A percentile compares a stretch with the other conserved stretches of the same genome.
phyloP scores from a whole-genome alignment of 2,329 filamentous ascomycete species.

The Monilinia polystroma region DNA sequence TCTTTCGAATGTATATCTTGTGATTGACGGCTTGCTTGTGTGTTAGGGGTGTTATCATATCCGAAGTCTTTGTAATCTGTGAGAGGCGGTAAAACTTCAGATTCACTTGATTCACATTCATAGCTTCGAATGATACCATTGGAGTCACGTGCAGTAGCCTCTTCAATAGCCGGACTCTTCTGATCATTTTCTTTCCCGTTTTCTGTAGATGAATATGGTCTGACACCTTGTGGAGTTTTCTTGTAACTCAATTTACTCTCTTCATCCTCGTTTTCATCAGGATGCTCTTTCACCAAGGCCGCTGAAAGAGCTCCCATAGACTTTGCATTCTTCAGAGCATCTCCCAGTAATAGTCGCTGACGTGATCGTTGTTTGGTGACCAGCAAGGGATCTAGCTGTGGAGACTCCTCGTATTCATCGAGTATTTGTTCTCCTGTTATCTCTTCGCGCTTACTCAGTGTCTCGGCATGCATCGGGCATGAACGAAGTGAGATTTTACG shows the following conservation, averaged over 20 bases:
- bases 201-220: not conserved
- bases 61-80: not conserved
- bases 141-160: not conserved
- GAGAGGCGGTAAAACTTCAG: not conserved
- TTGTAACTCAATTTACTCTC: not conserved
- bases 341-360: not conserved
- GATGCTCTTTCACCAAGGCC: conserved; percentile 20
- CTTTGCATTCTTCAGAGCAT: conserved; percentile 15
- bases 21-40: not conserved
- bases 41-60: not conserved
- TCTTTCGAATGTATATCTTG: not conserved
- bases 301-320: conserved; percentile 20
- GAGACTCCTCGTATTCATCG: not conserved
- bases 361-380: conserved; percentile 33
- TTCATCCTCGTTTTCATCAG: conserved; percentile 1
- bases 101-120: conserved; percentile 1
- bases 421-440: not conserved
- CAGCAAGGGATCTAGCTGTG: conserved; percentile 26
- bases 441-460: not conserved
- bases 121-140: conserved; percentile 13
- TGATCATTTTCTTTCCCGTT: conserved; percentile 5
- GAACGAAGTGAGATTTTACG: conserved; percentile 35
- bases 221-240: conserved; percentile 9
- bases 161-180: not conserved
- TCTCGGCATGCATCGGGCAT: not conserved